Evolutionary conservation across 2,329 filamentous ascomycete species (phyloP), one percentile per base, ranked within the genome.

Genomic region (Penicillium expansum): DNA sequence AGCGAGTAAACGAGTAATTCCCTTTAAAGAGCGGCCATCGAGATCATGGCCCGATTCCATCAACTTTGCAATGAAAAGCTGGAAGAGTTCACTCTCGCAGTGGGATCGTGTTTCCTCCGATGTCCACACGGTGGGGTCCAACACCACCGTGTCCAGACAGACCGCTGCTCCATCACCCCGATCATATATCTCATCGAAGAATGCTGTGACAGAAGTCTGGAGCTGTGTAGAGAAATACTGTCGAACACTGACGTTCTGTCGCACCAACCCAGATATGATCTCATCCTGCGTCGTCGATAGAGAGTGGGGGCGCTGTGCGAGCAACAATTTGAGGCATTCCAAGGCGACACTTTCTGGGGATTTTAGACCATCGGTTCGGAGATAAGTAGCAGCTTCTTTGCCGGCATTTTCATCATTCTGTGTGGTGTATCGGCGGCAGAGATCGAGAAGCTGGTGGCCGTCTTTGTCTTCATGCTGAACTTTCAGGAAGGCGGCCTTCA

Each of bases 1-100:
- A 33, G 81, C 81, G 30, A 87, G 76, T 16, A 86, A 73, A 48
- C 83, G 79, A 6, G 84, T 81, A 39, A 87, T 82, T 44, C 81
- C 82, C 66, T 84, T 83, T 72, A 87, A 80, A 5, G 84, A 81
- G 45, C 83, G 79, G 43, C 83, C 83, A 37, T 85, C 83, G 58
- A 84, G 73, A 55, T 96, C 91, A 67, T 92, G 86, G 52, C 91
- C 92, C 43, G 91, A 91, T 71, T 95, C 91, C 87, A 97, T 95
- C 65, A 97, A 80, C 68, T 90, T 89, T 24, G 92, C 92, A 63
- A 97, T 85, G 64, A 93, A 86, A 56, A 96, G 84, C 68, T 77
- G 77, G 57, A 81, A 80, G 5, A 80, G 71, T 60, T 80, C 78
- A 54, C 72, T 72, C 62, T 80, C 77, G 61, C 77, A 79, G 51